Evolutionary conservation across 108 stramenopile species (phyloP).

Genomic region (Epipyxis sp.): DNA sequence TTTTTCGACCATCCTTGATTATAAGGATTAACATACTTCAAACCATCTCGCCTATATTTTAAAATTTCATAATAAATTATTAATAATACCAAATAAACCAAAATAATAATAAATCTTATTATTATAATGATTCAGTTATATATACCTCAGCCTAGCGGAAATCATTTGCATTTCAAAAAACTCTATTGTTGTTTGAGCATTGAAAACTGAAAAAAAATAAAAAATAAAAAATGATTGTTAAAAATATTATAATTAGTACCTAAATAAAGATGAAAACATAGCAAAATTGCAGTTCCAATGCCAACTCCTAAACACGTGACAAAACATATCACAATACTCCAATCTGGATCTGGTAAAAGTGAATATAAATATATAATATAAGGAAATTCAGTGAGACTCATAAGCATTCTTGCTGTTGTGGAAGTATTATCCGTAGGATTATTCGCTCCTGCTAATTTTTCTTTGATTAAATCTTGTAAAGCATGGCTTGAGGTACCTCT

Average conservation of each 20-base stretch:
- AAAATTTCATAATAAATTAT: too few relatives aligned
- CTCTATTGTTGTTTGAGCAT: constrained; percentile 10
- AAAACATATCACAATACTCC: neutral
- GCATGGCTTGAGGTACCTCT: neutral
- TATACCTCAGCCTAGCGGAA: neutral
- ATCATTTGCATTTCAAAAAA: neutral
- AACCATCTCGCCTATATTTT: too few relatives aligned
- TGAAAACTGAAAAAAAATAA: neutral
- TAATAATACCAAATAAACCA: too few relatives aligned
- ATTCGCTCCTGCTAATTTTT: neutral
- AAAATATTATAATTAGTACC: neutral
- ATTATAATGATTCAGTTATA: neutral
- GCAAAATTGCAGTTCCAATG: neutral
- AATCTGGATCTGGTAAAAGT: neutral
- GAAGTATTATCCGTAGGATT: neutral
- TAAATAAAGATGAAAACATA: constrained; percentile 11
- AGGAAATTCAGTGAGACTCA: neutral
- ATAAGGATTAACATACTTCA: neutral
- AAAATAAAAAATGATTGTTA: neutral
- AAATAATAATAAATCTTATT: too few relatives aligned
- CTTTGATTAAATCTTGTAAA: neutral
- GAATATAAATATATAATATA: neutral
- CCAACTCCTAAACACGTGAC: neutral
- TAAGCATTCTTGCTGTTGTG: neutral
- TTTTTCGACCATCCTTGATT: neutral